These are phyloP conservation scores for Trametes cingulata DNA, from an alignment of 768 basidiomycete genomes.

Conservation along the genomic window DNA sequence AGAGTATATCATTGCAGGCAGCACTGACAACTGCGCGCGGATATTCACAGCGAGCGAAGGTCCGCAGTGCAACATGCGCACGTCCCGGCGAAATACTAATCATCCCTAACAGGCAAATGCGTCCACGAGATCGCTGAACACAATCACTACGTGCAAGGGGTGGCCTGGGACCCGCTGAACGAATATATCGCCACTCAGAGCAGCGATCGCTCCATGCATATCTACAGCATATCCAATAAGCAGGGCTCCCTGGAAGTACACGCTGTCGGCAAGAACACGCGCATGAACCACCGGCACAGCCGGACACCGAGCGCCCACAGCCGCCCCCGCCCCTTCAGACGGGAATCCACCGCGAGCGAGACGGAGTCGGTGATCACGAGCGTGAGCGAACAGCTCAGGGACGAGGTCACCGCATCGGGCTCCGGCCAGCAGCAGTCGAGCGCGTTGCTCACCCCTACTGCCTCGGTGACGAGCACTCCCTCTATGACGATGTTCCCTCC, in stretches of 20 bases:
- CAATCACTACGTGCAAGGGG: slow-evolving; percentile 96
- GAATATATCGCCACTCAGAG: slow-evolving; percentile 98
- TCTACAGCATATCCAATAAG: slow-evolving; percentile 81
- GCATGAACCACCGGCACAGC: slow-evolving; percentile 68
- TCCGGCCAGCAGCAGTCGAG: slow-evolving; percentile 32
- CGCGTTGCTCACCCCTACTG: slow-evolving; percentile 61
- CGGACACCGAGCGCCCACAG: slow-evolving; percentile 65
- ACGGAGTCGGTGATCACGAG: slow-evolving; percentile 59
- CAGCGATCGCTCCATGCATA: slow-evolving; percentile 94
- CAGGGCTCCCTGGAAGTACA: slow-evolving; percentile 87
- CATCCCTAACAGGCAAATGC: slow-evolving; percentile 66
- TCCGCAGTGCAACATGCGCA: too few species aligned
- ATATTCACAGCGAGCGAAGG: slow-evolving; percentile 79
- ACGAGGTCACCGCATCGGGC: slow-evolving; percentile 43
- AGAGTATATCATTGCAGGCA: slow-evolving; percentile 92
- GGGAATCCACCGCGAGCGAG: slow-evolving; percentile 78
- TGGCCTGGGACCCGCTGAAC: slow-evolving; percentile 97
- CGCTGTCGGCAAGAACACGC: slow-evolving; percentile 85
- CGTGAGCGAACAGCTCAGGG: slow-evolving; percentile 54
- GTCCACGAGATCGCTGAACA: slow-evolving; percentile 92
- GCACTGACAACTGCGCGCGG: slow-evolving; percentile 92
- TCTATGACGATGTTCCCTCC: slow-evolving; percentile 60
- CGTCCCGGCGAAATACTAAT: not conserved
- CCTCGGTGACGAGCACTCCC: slow-evolving; percentile 68
- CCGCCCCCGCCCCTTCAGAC: slow-evolving; percentile 61